Evolutionary conservation across 2,329 filamentous ascomycete species (phyloP).

Genomic region (Whalleya microplaca): DNA sequence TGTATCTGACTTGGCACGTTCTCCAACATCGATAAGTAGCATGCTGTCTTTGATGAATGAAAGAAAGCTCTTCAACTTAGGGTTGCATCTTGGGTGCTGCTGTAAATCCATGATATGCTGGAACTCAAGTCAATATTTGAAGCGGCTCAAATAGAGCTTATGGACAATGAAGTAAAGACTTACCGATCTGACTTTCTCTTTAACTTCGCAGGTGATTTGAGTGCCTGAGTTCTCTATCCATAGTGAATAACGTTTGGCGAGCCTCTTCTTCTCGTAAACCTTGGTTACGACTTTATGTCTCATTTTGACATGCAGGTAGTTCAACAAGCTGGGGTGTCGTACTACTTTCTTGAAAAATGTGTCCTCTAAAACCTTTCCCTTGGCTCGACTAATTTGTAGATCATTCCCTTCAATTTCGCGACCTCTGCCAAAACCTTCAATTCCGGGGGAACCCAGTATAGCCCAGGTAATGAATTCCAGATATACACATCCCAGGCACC

Average conservation of each 20-base stretch:
- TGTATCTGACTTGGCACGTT: not conserved
- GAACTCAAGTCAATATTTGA: not conserved
- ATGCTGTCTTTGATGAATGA: not conserved
- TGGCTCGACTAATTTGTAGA: not conserved
- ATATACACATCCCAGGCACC: slow-evolving; percentile 31
- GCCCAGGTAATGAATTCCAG: slow-evolving; percentile 30
- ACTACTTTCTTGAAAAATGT: slow-evolving; percentile 13
- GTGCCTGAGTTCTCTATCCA: too few relatives aligned
- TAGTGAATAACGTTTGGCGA: too few relatives aligned
- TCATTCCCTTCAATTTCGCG: slow-evolving; percentile 1
- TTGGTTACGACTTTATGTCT: too few relatives aligned
- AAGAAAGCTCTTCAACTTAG: slow-evolving; percentile 1
- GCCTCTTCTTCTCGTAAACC: too few relatives aligned
- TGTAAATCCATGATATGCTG: not conserved
- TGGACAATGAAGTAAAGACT: too few relatives aligned
- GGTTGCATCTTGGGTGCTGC: not conserved
- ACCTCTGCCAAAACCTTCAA: not conserved
- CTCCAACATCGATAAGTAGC: slow-evolving; percentile 2
- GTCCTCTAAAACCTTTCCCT: slow-evolving; percentile 3
- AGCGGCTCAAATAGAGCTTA: too few relatives aligned
- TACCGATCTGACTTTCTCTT: too few relatives aligned
- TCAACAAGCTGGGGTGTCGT: not conserved
- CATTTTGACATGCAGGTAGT: too few relatives aligned
- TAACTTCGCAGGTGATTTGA: too few relatives aligned
- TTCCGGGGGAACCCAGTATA: not conserved